Conservation (phyloP, 2,329 filamentous ascomycete genomes). For the Talaromyces sp. region DNA sequence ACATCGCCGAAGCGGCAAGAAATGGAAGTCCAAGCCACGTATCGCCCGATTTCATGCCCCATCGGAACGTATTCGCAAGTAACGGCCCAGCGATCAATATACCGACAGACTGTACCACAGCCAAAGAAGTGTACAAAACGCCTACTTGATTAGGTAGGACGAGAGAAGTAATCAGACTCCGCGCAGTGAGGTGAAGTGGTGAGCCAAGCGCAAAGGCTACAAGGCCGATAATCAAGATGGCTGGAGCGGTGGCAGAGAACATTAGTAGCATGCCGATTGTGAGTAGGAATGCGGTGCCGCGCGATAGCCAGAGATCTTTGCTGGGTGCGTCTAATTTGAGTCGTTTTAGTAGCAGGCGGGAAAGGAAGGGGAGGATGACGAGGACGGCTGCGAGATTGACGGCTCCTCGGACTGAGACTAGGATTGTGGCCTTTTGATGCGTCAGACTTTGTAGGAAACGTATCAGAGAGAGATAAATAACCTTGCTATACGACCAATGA, state of each 20-base stretch:
- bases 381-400: conserved; percentile 15
- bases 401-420: background rate
- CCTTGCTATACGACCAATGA: conserved; percentile 13
- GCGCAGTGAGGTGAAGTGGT: conserved; percentile 3
- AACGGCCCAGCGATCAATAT: conserved; percentile 1
- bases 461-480: background rate
- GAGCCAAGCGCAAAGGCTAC: conserved; percentile 5
- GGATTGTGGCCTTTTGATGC: conserved; percentile 7
- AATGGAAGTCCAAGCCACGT: conserved; percentile 10
- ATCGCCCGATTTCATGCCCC: conserved; percentile 12
- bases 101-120: conserved; percentile 9
- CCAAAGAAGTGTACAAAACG: conserved; percentile 5
- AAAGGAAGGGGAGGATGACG: conserved; percentile 10
- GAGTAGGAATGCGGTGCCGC: background rate
- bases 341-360: background rate
- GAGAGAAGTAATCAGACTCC: conserved; percentile 8
- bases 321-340: background rate
- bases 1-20: background rate
- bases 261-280: conserved; percentile 9
- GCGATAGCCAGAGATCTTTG: conserved; percentile 17
- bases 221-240: conserved; percentile 4
- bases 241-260: background rate
- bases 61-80: conserved; percentile 10
- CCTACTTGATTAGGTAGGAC: conserved; percentile 4
- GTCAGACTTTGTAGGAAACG: background rate